Conservation (phyloP, 2,329 filamentous ascomycete species). For the Eutypa lata region DNA sequence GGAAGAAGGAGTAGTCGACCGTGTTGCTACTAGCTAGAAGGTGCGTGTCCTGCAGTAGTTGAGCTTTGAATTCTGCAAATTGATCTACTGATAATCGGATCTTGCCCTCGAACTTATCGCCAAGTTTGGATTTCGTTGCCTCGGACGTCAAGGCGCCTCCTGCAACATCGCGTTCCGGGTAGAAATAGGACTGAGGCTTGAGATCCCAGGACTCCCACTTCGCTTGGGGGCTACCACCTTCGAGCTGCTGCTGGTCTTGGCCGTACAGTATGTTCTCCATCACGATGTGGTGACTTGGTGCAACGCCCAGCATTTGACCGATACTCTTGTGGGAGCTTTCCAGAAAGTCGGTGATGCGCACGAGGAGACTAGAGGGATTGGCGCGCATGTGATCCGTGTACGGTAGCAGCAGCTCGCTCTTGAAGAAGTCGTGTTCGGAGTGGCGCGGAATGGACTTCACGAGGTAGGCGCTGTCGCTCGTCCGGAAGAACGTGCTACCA, state of each 20-base stretch:
- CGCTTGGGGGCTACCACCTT: conserved; percentile 25
- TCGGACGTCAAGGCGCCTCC: conserved; percentile 61
- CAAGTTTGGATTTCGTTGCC: conserved; percentile 61
- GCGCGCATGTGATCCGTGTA: conserved; percentile 63
- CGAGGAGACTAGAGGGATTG: conserved; percentile 59
- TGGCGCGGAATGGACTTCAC: conserved; percentile 68
- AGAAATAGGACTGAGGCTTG: conserved; percentile 74
- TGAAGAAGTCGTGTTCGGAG: conserved; percentile 71
- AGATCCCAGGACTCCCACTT: conserved; percentile 72
- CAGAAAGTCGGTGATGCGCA: conserved; percentile 70
- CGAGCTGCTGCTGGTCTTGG: conserved; percentile 38
- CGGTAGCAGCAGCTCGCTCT: conserved; percentile 59
- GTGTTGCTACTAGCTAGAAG: conserved; percentile 62
- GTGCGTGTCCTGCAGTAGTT: conserved; percentile 59
- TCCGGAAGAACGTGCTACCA: conserved; percentile 73
- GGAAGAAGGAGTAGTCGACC: conserved; percentile 73
- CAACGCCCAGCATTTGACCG: conserved; percentile 56
- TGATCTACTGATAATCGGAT: conserved; percentile 53
- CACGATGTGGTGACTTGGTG: conserved; percentile 70
- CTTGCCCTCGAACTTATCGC: conserved; percentile 66
- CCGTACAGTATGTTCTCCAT: conserved; percentile 75
- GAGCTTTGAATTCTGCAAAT: conserved; percentile 52
- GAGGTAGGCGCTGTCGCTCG: conserved; percentile 62
- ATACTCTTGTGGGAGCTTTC: conserved; percentile 53
- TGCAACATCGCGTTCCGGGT: conserved; percentile 69